Base-by-base conservation (phyloP, 208 protist genomes). In the Strigomonas galati region DNA sequence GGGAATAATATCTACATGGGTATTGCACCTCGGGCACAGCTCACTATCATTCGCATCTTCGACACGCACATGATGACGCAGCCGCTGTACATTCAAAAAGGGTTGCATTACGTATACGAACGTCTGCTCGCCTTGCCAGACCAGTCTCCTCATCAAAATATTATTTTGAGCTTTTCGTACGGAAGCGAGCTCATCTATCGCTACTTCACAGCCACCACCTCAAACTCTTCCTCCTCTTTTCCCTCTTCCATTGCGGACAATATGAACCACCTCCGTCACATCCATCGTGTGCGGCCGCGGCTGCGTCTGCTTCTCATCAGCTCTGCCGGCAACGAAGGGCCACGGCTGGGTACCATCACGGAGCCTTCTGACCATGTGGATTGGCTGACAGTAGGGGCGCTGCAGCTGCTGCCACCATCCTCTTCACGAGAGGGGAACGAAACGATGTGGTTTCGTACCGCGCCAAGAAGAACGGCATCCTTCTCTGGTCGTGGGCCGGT, bases 271-370 rank as follows among this genome's bases (percentile, higher is more conserved):
- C 15, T 31, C 2, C 27, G 27, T 1, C 28, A 24, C 55, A 32
- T 37, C 55, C 21, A 61, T 12, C 32, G 55, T 44, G 55, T 44
- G 9, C 27, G 9, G 10, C 28, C 32, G 55, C 55, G 10, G 1
- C 5, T 27, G 7, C 21, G 55, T 21, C 15, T 61, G 27, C 27
- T 40, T 10, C 75, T 99, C 10, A 89, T 99, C 0, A 94, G 88
- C 0, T 98, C 98, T 0, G 94, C 98, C 23, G 98, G 98, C 24
- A 99, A 99, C 77, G 94, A 97, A 49, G 98, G 97, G 9, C 96
- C 97, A 4, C 54, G 83, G 14, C 98, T 97, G 62, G 98, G 95
- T 27, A 98, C 90, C n/a, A 67, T 99, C 23, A 95, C 92, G 71
- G 99, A 98, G 69, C 98, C 98, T 6, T 98, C 90, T 0, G 97